Evolutionary conservation across 257 asterid species (phyloP), one percentile per base, ranked within the genome.

Genomic region (Anisodus acutangulus): DNA sequence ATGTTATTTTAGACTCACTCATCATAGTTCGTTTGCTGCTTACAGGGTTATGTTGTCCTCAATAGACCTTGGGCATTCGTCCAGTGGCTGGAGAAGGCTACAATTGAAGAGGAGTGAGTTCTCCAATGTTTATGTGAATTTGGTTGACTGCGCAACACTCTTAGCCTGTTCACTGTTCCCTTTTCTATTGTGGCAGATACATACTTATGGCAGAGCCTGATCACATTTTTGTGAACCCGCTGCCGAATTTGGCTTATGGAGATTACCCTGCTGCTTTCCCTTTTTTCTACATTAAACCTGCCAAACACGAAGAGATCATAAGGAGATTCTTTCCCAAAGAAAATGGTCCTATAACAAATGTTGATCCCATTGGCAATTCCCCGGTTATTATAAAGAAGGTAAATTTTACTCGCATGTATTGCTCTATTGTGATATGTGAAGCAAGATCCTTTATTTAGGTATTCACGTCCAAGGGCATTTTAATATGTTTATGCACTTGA

Each of bases 1-100:
- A 70, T 70, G 78, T 41, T 41, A 41, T 41, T 39, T 39, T 69
- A 41, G 35, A 41, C 55, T 41, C 31, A 43, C 16, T 43, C 16
- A n/a, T 69, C 54, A 69, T 69, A 54, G 17, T 43, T 45, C 13
- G 2, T 17, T 70, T 71, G 9, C 79, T 71, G 16, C 37, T 84
- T 26, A 85, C 90, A 93, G 95, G 93, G 93, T 83, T 93, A 91
- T 17, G 64, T 91, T 80, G 97, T 93, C 83, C 88, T 93, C 85
- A 89, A 91, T 79, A 89, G 97, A 85, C 95, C 97, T 26, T 93
- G 95, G 97, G 95, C 94, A 0, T 93, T 93, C 15, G 91, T 90
- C 85, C 93, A 91, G 85, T 91, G 97, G 95, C 88, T 91, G 80
- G 91, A 91, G 86, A 89, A 88, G 88, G 86, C 90, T 51, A 88